Evolutionary conservation across 73 alveolate genomes (phyloP), one percentile per base, ranked within the genome.

Genomic region (Durusdinium trenchii): DNA sequence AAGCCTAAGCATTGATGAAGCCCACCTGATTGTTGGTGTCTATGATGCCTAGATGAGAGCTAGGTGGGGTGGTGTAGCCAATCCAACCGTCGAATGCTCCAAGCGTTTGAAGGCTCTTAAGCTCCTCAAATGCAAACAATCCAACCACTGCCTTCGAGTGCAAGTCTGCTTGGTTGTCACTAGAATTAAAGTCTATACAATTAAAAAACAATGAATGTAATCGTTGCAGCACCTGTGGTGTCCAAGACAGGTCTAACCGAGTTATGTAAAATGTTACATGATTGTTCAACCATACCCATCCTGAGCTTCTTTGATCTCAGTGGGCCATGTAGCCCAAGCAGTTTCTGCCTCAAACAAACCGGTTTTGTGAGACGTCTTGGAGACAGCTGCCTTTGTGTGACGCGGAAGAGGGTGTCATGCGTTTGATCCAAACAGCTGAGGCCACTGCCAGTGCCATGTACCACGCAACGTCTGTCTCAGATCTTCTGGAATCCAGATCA

Each of bases 31-130:
- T 3, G 28, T 47, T 90, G 61, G 87, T 90, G 73, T 64, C 60
- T 35, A 60, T 76, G 45, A 69, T 9, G 18, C 97, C 97, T 35
- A 52, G 43, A 35, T 67, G 97, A 9, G 97, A 67, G 7, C 78
- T 64, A 3, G 86, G 32, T 14, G 97, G 97, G 54, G 84, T 90
- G 54, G 78, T 90, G 87, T 16, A 47, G 52, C 87, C 97, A 69
- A 90, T 67, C 97, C 97, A 90, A 28, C 97, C 97, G 36, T 90
- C 97, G 81, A 90, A 90, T 1, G 97, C 97, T 20, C 97, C 97
- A 16, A 54, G 36, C 42, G 16, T 18, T 38, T 86, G 81, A 20
- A 60, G 50, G 62, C 62, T 86, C 26, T 86, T 20, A 45, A 86
- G 81, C 51, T 86, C 82, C 95, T 86, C 43, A 18, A n/a, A n/a